Evolutionary conservation across 805 yeast genomes (phyloP), one percentile per base, ranked within the genome.

Genomic region (Wickerhamiella australiensis): DNA sequence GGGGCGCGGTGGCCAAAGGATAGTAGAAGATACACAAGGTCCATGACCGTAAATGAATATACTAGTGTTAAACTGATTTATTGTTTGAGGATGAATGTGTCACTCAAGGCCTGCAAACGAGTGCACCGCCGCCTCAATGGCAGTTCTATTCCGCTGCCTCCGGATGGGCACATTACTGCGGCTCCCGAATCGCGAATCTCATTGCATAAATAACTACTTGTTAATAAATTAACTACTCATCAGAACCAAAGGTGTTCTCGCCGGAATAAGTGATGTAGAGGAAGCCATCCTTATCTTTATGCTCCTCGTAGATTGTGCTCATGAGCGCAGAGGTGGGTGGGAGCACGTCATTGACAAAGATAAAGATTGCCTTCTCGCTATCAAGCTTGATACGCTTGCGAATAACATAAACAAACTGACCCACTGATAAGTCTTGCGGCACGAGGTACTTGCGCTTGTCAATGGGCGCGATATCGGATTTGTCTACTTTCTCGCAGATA

Each of bases 301-400:
- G 95, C 67, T 92, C 96, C 61, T 88, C 94, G 64, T 92, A 92
- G 56, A 92, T 83, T 21, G 92, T 77, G 59, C 94, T 82, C 92
- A 92, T 86, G 57, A 92, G 76, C 15, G 97, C 95, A 18, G 97
- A 96, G 2, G 98, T 92, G 43, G 97, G 97, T 9, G 98, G 98
- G 58, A 92, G 75, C 51, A 92, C 87, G 65, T 92, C 98, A 64
- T 92, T 90, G 56, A 92, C 95, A 66, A 92, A 92, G 57, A 92
- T 87, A 68, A 92, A 92, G 56, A 92, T 90, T 41, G 98, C 98
- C 80, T 90, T 88, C 67, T 92, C 98, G 25, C 95, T 84, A 44
- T 96, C 95, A 55, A 92, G 76, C 72, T 84, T 84, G 67, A 92
- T 88, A 66, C 98, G 82, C 70, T 90, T 88, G 68, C 98, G 81